Base-by-base conservation (phyloP, 2,329 filamentous ascomycete genomes). In the Fonsecaea nubica region DNA sequence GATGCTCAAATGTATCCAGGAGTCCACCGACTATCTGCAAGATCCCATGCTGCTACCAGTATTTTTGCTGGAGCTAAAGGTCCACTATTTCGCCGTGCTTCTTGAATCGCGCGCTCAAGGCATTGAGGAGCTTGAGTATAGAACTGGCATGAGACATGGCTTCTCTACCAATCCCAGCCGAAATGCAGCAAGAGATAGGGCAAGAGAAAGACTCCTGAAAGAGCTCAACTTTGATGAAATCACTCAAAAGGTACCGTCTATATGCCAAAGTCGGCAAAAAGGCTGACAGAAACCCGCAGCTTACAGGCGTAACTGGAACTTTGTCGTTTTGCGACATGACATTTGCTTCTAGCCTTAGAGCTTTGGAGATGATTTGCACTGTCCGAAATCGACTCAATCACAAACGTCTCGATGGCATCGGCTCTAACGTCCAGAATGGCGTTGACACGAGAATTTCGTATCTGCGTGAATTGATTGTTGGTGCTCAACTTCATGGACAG, bases 91-190 rank as follows among this genome's bases (percentile, higher is more conserved):
- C 33, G 66, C 66, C 9, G 54, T 68, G 10, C 54, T 68, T 6
- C 63, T 68, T 18, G 66, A 68, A 42, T 59, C 63, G 5, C 32
- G 66, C 10, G 66, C 66, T 8, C 18, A 42, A 54, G 63, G 66
- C 9, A 65, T 68, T 13, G 66, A 68, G 58, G 45, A 48, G 1
- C 66, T 68, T 53, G 66, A 68, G n/a, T 52, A 65, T 30, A 42
- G 32, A 36, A 68, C 66, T 15, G 66, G 66, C n/a, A 68, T 68
- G 66, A 55, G 63, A 32, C 66, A 63, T 48, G 66, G 63, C 21
- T 66, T 68, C 32, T 62, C 57, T 40, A 33, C 52, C 2, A 42
- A 61, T 50, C 63, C 63, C 2, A 38, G 21, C 4, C 35, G 63
- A 4, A 58, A 61, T 12, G 53, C 32, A 4, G 54, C 45, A 4